phyloP scores from a whole-genome alignment of 2,329 filamentous ascomycete species.

The Dendryphion nanum region DNA sequence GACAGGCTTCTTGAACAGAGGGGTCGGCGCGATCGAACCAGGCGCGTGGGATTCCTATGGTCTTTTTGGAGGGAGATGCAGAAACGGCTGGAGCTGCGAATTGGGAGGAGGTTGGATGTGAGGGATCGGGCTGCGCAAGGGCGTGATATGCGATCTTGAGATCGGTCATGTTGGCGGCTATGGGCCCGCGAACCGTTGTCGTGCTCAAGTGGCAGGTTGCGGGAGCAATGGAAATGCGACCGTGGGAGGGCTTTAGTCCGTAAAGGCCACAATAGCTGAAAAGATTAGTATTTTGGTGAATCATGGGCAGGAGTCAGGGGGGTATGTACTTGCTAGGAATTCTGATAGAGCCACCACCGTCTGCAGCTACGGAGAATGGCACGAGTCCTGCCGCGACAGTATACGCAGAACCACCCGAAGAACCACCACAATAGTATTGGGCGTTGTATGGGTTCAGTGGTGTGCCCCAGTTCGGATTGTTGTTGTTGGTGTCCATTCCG shows the following conservation, averaged over 20 bases:
- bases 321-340: slow-evolving; percentile 39
- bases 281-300: slow-evolving; percentile 40
- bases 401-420: slow-evolving; percentile 74
- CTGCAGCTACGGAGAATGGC: slow-evolving; percentile 69
- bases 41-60: slow-evolving; percentile 67
- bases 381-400: slow-evolving; percentile 68
- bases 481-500: slow-evolving; percentile 79
- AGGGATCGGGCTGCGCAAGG: slow-evolving; percentile 71
- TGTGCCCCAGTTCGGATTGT: slow-evolving; percentile 73
- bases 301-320: not conserved
- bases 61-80: slow-evolving; percentile 44
- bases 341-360: slow-evolving; percentile 73
- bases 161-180: slow-evolving; percentile 74
- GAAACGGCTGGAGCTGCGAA: slow-evolving; percentile 55
- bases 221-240: slow-evolving; percentile 62
- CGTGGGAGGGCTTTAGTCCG: slow-evolving; percentile 76
- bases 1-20: slow-evolving; percentile 61
- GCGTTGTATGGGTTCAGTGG: slow-evolving; percentile 76
- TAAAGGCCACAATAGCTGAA: slow-evolving; percentile 75
- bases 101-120: slow-evolving; percentile 57
- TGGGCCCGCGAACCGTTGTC: slow-evolving; percentile 69
- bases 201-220: slow-evolving; percentile 59
- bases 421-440: slow-evolving; percentile 76
- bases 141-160: slow-evolving; percentile 78
- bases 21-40: slow-evolving; percentile 71